A percentile compares a stretch with the other conserved stretches of the same genome.
phyloP scores from a whole-genome alignment of 805 yeast species.

The Nakazawaea wickerhamii region DNA sequence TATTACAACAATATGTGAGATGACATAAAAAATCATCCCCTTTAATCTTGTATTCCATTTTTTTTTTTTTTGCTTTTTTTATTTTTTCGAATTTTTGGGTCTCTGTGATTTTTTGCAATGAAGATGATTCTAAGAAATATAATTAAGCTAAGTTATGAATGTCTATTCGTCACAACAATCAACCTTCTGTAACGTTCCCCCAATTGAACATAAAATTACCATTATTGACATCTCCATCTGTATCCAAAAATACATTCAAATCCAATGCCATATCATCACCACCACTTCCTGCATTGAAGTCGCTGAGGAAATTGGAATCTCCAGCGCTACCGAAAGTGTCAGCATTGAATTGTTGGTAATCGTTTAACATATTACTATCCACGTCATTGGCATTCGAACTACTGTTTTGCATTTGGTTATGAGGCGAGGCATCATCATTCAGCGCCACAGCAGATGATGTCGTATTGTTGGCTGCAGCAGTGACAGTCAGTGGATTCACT shows the following conservation, averaged over 20 bases:
- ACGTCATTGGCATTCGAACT: constrained; percentile 2
- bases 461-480: neutral
- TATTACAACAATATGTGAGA: no score
- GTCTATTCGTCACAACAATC: no score
- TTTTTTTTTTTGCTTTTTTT: no score
- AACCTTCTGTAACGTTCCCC: constrained; percentile 13
- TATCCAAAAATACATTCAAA: constrained; percentile 11
- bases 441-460: neutral
- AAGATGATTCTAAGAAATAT: no score
- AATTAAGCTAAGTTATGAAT: no score
- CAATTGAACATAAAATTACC: constrained; percentile 13
- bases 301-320: constrained; percentile 11
- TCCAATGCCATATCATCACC: constrained; percentile 13
- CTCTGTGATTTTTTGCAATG: no score
- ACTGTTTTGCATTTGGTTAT: neutral
- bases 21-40: no score
- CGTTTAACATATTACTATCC: constrained; percentile 8
- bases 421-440: neutral
- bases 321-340: constrained; percentile 11
- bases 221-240: constrained; percentile 10
- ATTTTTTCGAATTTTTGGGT: no score
- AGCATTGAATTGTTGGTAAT: constrained; percentile 13
- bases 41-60: no score
- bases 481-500: neutral
- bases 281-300: constrained; percentile 8